phyloP scores from a whole-genome alignment of 345 rosid genomes.

The Corymbia maculata region DNA sequence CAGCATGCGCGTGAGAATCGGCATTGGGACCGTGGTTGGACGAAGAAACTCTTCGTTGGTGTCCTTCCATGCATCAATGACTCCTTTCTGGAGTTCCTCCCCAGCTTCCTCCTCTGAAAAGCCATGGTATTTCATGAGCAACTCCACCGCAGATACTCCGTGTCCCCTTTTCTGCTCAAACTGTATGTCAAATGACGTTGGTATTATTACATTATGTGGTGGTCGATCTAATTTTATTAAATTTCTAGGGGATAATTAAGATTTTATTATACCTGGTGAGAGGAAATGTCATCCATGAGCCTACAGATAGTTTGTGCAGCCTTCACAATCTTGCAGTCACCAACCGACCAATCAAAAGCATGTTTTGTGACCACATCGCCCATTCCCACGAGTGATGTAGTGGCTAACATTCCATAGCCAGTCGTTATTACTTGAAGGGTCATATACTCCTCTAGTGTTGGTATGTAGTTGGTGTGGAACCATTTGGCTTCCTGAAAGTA shows the following conservation, averaged over 20 bases:
- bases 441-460: not conserved
- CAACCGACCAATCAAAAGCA: not conserved
- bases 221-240: not conserved
- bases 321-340: not conserved
- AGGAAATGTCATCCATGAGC: not conserved
- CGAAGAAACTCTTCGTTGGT: slow-evolving; percentile 8
- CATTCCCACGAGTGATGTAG: not conserved
- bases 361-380: not conserved
- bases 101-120: not conserved
- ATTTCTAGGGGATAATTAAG: not conserved
- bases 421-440: not conserved
- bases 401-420: not conserved
- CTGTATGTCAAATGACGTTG: not conserved
- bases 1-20: slow-evolving; percentile 1
- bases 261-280: not conserved
- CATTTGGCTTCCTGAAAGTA: not conserved
- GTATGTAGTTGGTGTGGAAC: not conserved
- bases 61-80: slow-evolving; percentile 19
- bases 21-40: not conserved
- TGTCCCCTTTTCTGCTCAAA: slow-evolving; percentile 4
- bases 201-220: not conserved
- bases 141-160: not conserved
- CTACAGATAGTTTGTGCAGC: not conserved
- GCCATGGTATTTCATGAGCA: not conserved
- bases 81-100: not conserved